A percentile compares a stretch with the other conserved stretches of the same genome.
These are phyloP conservation scores for Pyrenula massariospora DNA, from an alignment of 495 filamentous ascomycete species.

Conservation along the genomic window DNA sequence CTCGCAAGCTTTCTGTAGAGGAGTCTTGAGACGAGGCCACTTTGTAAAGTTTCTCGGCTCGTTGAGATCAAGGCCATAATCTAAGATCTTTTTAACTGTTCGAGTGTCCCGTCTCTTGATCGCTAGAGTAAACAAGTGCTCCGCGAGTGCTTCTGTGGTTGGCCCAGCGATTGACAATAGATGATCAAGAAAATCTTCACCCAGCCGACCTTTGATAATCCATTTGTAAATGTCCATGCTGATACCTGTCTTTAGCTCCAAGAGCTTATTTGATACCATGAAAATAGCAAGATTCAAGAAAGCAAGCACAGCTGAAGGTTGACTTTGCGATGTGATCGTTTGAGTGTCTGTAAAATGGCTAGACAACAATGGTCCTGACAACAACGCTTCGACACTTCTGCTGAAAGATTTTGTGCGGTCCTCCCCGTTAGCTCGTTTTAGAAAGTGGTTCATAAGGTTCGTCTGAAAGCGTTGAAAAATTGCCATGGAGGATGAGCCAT, in stretches of 20 bases:
- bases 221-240: conserved; percentile 4
- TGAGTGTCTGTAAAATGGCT: neutral
- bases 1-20: neutral
- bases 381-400: conserved; percentile 2
- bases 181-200: conserved; percentile 2
- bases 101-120: conserved; percentile 4
- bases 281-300: conserved; percentile 5
- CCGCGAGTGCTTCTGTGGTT: conserved; percentile 4
- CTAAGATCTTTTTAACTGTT: conserved; percentile 5
- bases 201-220: conserved; percentile 1
- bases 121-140: conserved; percentile 8
- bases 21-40: neutral
- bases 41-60: conserved; percentile 1
- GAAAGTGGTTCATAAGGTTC: conserved; percentile 1
- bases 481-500: neutral
- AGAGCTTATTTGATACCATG: conserved; percentile 8
- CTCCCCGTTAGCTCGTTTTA: neutral
- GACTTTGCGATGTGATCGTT: conserved; percentile 2
- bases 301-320: neutral
- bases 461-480: neutral
- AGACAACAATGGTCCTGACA: conserved; percentile 2
- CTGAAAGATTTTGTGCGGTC: neutral
- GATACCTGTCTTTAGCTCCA: neutral
- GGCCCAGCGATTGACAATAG: conserved; percentile 6
- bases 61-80: conserved; percentile 6